Conservation (phyloP, 2,329 filamentous ascomycete genomes). For the Colletotrichum scovillei region DNA sequence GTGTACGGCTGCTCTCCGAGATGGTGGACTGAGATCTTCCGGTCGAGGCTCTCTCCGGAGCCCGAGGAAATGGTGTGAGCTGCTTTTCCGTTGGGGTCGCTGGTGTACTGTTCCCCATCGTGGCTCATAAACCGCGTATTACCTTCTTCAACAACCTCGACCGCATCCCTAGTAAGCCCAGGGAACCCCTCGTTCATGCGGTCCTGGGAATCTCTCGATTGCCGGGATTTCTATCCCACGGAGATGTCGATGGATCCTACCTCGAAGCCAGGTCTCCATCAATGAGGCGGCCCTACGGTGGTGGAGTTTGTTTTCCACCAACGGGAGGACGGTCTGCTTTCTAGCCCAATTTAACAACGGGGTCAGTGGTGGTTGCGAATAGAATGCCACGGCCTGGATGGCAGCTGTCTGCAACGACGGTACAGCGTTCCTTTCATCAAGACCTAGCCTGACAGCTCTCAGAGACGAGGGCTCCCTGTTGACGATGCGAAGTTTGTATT, state of each 20-base stretch:
- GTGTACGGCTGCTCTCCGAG: conserved; percentile 20
- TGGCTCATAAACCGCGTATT: background rate
- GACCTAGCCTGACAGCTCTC: background rate
- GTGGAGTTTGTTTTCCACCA: conserved; percentile 32
- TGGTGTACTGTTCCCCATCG: background rate
- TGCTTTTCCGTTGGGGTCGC: background rate
- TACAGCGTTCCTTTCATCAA: background rate
- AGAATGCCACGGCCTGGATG: background rate
- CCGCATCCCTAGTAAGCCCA: background rate
- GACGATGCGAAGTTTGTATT: conserved; percentile 24
- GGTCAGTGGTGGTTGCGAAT: conserved; percentile 9
- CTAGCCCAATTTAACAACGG: conserved; percentile 12
- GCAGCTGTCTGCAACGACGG: background rate
- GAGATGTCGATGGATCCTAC: conserved; percentile 21
- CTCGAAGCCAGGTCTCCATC: conserved; percentile 22
- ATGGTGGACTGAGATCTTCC: conserved; percentile 3
- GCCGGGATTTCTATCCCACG: conserved; percentile 24
- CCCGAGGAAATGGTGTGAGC: background rate
- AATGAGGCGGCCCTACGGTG: conserved; percentile 15
- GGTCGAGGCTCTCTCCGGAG: background rate
- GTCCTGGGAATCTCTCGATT: conserved; percentile 30
- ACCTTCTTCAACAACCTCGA: background rate
- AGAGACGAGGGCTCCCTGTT: conserved; percentile 2
- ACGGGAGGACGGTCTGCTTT: conserved; percentile 18
- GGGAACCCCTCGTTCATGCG: conserved; percentile 5